Evolutionary conservation across 306 rosid genomes (phyloP).

Genomic region (Dalbergia cultrata): DNA sequence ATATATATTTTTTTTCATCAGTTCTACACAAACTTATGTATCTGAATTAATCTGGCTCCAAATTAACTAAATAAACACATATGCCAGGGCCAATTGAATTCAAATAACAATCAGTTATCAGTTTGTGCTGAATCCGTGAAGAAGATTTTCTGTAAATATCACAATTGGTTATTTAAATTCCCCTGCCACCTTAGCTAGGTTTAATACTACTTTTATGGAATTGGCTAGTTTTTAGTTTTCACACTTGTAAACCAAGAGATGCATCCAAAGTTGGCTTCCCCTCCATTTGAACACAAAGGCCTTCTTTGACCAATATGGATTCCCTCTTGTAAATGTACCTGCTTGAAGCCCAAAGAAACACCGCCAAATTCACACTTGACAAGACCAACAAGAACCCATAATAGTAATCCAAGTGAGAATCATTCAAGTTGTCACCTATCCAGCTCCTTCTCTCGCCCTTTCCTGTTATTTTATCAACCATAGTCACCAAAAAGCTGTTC

Average conservation of each 20-base stretch:
- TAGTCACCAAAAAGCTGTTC: constrained; percentile 81
- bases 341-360: constrained; percentile 59
- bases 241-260: constrained; percentile 60
- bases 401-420: constrained; percentile 84
- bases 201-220: constrained; percentile 24
- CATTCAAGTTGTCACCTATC: constrained; percentile 87
- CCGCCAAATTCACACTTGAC: constrained; percentile 50
- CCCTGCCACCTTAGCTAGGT: constrained; percentile 10
- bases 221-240: neutral
- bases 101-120: constrained; percentile 15
- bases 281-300: constrained; percentile 53
- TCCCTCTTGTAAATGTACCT: constrained; percentile 61
- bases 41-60: constrained; percentile 37
- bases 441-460: constrained; percentile 69
- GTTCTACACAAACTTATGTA: constrained; percentile 41
- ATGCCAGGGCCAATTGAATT: constrained; percentile 23
- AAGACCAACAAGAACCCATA: constrained; percentile 71
- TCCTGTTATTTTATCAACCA: constrained; percentile 68
- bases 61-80: neutral
- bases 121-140: constrained; percentile 33
- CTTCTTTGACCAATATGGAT: constrained; percentile 47
- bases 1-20: neutral
- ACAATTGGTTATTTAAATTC: constrained; percentile 14
- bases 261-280: constrained; percentile 52
- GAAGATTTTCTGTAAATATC: constrained; percentile 8